Percentiles rank a stretch among this genome's conserved stretches.
These are phyloP conservation scores for Candida alai DNA, from an alignment of 805 yeast genomes.

Conservation along the genomic window DNA sequence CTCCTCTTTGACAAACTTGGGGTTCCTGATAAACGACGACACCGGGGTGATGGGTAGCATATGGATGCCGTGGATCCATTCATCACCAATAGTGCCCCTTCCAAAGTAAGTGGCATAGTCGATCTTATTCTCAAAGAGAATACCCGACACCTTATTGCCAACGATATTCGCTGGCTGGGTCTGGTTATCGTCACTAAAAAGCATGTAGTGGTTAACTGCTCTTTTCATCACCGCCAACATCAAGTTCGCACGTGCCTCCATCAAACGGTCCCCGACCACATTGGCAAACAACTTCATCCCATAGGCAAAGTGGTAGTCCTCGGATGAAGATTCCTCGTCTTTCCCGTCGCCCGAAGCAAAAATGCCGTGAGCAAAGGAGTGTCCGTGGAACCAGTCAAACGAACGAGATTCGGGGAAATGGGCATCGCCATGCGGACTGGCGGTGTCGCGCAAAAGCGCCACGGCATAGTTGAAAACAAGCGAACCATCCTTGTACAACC, in stretches of 20 bases:
- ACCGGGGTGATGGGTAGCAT: constrained; percentile 71
- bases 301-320: constrained; percentile 68
- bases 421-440: constrained; percentile 54
- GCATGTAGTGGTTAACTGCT: constrained; percentile 54
- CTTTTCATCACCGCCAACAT: constrained; percentile 57
- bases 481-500: constrained; percentile 27
- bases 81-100: constrained; percentile 48
- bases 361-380: constrained; percentile 75
- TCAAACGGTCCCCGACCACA: constrained; percentile 47
- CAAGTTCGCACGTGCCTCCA: constrained; percentile 54
- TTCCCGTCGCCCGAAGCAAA: constrained; percentile 71
- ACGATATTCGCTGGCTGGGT: constrained; percentile 55
- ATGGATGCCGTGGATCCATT: constrained; percentile 76
- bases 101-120: constrained; percentile 78
- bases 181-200: constrained; percentile 49
- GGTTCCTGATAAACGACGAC: constrained; percentile 55
- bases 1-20: constrained; percentile 56
- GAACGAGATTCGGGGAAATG: constrained; percentile 64
- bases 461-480: constrained; percentile 48
- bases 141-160: constrained; percentile 68
- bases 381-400: constrained; percentile 76
- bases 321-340: constrained; percentile 71
- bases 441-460: constrained; percentile 61
- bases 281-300: constrained; percentile 66
- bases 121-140: constrained; percentile 65